phyloP scores from a whole-genome alignment of 2,329 filamentous ascomycete genomes.

The Verticillium tricorpus region DNA sequence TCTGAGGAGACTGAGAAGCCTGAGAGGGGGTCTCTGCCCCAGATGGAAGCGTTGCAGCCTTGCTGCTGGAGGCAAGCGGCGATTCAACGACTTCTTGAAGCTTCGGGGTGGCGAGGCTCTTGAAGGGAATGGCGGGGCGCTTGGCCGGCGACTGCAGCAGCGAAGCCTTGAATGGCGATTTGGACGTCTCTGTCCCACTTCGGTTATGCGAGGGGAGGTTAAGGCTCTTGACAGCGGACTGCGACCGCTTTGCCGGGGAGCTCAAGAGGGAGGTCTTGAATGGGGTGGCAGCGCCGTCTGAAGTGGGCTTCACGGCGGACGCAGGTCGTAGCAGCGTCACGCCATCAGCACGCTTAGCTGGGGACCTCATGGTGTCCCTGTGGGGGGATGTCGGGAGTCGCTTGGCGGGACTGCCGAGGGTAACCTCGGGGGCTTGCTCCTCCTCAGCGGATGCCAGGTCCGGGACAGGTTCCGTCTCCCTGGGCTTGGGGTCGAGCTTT shows the following conservation, averaged over 20 bases:
- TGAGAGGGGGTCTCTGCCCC: background rate
- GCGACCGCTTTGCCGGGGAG: constrained; percentile 47
- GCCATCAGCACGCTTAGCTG: constrained; percentile 49
- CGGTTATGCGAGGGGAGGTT: constrained; percentile 20
- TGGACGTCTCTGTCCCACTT: constrained; percentile 17
- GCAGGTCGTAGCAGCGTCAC: constrained; percentile 25
- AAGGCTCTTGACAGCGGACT: constrained; percentile 37
- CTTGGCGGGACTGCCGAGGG: constrained; percentile 51
- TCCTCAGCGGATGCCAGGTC: constrained; percentile 1
- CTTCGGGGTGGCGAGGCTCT: constrained; percentile 15
- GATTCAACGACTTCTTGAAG: background rate
- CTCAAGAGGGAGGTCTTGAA: constrained; percentile 37
- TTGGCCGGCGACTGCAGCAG: constrained; percentile 51
- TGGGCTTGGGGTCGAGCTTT: constrained; percentile 26
- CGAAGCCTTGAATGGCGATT: constrained; percentile 40
- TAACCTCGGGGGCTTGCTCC: constrained; percentile 6
- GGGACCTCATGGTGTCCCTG: constrained; percentile 52
- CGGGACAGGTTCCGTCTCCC: constrained; percentile 14
- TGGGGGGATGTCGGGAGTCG: constrained; percentile 46
- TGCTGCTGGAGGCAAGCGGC: background rate
- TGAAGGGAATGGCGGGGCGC: constrained; percentile 31
- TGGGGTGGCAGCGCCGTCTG: constrained; percentile 13
- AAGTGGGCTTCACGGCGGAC: constrained; percentile 23
- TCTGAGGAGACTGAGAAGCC: constrained; percentile 23
- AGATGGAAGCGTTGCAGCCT: background rate